These are phyloP conservation scores for Fonsecaea multimorphosa DNA, from an alignment of 2,329 filamentous ascomycete species.

Conservation along the genomic window DNA sequence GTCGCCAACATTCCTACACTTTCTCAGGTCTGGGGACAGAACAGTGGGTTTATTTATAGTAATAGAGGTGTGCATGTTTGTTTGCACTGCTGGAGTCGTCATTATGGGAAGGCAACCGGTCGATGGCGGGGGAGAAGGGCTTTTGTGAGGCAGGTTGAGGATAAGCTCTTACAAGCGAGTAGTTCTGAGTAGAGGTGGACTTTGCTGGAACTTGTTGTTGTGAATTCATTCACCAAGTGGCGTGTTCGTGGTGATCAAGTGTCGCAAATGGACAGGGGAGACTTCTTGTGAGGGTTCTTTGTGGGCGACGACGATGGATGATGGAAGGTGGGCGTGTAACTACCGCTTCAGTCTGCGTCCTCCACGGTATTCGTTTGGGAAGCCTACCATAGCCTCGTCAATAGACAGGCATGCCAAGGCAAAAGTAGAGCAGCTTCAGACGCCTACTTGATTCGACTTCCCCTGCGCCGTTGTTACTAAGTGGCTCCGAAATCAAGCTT, in stretches of 20 bases:
- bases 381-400: not conserved
- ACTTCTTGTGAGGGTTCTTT: not conserved
- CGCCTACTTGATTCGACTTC: not conserved
- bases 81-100: not conserved
- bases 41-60: slow-evolving; percentile 13
- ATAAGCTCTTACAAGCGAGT: not conserved
- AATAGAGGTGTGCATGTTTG: slow-evolving; percentile 11
- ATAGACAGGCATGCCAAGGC: not conserved
- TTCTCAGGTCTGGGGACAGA: slow-evolving; percentile 8
- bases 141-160: not conserved
- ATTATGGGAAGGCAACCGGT: not conserved
- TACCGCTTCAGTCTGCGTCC: not conserved
- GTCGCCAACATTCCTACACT: slow-evolving; percentile 3
- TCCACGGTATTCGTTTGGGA: no score
- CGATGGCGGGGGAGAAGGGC: not conserved
- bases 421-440: not conserved
- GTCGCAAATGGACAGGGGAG: not conserved
- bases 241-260: not conserved
- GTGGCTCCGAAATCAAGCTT: slow-evolving; percentile 75
- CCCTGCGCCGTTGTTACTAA: slow-evolving; percentile 16
- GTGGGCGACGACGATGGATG: not conserved
- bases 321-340: not conserved
- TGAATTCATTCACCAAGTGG: not conserved
- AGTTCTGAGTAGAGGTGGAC: not conserved
- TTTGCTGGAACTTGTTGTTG: not conserved